Base-by-base conservation (phyloP, 257 asterid genomes). In the Scutellaria minor region DNA sequence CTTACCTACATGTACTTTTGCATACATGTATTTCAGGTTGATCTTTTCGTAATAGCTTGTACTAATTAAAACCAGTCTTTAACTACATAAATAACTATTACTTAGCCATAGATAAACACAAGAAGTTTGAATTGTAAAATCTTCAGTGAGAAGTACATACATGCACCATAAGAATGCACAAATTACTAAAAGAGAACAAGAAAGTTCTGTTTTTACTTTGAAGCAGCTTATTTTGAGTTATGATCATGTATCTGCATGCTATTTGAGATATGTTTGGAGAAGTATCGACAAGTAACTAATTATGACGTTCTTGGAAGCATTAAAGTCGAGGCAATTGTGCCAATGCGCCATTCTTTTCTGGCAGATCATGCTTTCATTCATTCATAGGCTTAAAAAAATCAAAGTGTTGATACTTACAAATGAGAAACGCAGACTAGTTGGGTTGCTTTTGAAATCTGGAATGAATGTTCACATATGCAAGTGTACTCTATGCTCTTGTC, bases 1-100 rank as follows among this genome's bases (percentile, higher is more conserved):
- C 52, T 59, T 51, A 40, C 37, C 56, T 27, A 48, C 50, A 39
- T 62, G 41, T 65, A 63, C 35, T 40, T 44, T 65, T 56, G 44
- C 66, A 7, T 24, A 39, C 46, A 50, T 52, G 37, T 9, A 6
- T 44, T 10, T 18, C 11, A 9, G 31, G 20, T 56, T 56, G 64
- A 48, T 20, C 50, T 53, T 9, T 1, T 14, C 9, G 11, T 71
- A 41, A 48, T 35, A 46, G 67, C 12, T 55, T 42, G 40, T 59
- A 24, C 12, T 45, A 5, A 50, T 10, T 67, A 63, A 67, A 15
- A 45, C 5, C 20, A 35, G 9, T 11, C 5, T 5, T 12, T 14
- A 15, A 41, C 51, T 41, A 11, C 10, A n/a, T 44, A 45, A 13
- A 40, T 58, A 46, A 50, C 9, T 24, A 53, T 6, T 47, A 31